Percentiles rank a stretch among this genome's conserved stretches.
phyloP scores from a whole-genome alignment of 495 filamentous ascomycete genomes.

The Trichocladium uniseriatum region DNA sequence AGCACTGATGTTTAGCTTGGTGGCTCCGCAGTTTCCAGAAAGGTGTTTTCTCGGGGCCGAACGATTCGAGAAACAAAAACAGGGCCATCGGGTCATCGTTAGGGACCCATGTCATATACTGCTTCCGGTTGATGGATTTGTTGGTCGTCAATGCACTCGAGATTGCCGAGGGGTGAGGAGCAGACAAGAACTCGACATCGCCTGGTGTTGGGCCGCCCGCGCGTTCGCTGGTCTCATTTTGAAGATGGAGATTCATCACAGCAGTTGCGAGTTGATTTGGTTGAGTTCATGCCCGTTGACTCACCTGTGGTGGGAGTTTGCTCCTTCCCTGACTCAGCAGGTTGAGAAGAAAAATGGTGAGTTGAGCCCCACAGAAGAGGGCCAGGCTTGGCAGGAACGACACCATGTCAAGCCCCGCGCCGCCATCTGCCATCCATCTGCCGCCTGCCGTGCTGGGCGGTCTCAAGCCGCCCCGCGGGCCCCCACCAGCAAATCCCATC shows the following conservation, averaged over 20 bases:
- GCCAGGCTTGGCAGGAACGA: conserved; percentile 5
- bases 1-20: conserved; percentile 4
- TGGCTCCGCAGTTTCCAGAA: conserved; percentile 12
- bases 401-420: too few relatives aligned
- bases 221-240: too few relatives aligned
- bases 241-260: too few relatives aligned
- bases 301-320: too few relatives aligned
- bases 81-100: too few relatives aligned
- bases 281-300: not conserved
- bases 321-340: not conserved
- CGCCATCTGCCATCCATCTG: too few relatives aligned
- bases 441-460: too few relatives aligned
- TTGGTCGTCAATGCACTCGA: conserved; percentile 23
- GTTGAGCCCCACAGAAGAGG: not conserved
- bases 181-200: not conserved
- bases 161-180: conserved; percentile 15
- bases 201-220: too few relatives aligned
- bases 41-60: conserved; percentile 6
- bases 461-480: too few relatives aligned
- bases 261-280: too few relatives aligned
- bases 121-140: conserved; percentile 13
- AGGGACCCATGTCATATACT: conserved; percentile 26
- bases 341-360: not conserved
- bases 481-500: too few relatives aligned
- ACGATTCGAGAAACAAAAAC: not conserved